Percentiles rank a stretch among this genome's conserved stretches.
These are phyloP conservation scores for Pseudomonodictys pantanalensis DNA, from an alignment of 495 filamentous ascomycete species.

Conservation along the genomic window DNA sequence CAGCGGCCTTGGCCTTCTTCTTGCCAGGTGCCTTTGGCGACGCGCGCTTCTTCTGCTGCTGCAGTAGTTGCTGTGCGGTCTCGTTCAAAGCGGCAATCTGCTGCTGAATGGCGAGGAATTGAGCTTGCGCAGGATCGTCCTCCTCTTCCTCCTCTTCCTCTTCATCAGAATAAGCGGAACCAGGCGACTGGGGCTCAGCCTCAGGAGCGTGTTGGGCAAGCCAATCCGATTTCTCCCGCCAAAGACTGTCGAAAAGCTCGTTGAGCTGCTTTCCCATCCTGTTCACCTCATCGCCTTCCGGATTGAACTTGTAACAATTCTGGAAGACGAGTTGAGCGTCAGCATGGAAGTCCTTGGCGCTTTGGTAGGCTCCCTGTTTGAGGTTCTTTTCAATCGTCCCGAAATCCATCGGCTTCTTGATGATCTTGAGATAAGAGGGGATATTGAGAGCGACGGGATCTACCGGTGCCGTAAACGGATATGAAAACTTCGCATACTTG, in stretches of 20 bases:
- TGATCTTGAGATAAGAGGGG: slow-evolving; percentile 84
- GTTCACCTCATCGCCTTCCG: slow-evolving; percentile 69
- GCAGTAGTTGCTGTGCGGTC: slow-evolving; percentile 23
- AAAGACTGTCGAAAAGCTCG: slow-evolving; percentile 68
- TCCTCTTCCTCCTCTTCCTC: slow-evolving; percentile 64
- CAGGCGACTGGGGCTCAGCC: slow-evolving; percentile 45
- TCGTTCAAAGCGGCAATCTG: slow-evolving; percentile 53
- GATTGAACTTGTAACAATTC: slow-evolving; percentile 92
- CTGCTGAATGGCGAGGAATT: slow-evolving; percentile 43
- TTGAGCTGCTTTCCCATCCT: slow-evolving; percentile 66
- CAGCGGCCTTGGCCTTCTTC: slow-evolving; percentile 45
- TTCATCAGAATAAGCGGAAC: slow-evolving; percentile 54
- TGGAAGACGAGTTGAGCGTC: slow-evolving; percentile 81
- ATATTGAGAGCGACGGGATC: slow-evolving; percentile 95
- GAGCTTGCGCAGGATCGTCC: slow-evolving; percentile 52
- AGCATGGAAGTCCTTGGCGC: slow-evolving; percentile 75
- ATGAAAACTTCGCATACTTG: slow-evolving; percentile 62
- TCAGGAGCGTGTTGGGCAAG: slow-evolving; percentile 67
- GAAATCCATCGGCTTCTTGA: slow-evolving; percentile 97
- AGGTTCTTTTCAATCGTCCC: slow-evolving; percentile 73
- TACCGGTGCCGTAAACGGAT: slow-evolving; percentile 75
- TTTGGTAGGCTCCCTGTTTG: slow-evolving; percentile 75
- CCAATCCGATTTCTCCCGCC: slow-evolving; percentile 71
- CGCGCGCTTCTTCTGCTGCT: slow-evolving; percentile 56
- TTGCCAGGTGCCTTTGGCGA: slow-evolving; percentile 42